Conservation (phyloP, 441 rosid species). For the Adansonia rubrostipa region DNA sequence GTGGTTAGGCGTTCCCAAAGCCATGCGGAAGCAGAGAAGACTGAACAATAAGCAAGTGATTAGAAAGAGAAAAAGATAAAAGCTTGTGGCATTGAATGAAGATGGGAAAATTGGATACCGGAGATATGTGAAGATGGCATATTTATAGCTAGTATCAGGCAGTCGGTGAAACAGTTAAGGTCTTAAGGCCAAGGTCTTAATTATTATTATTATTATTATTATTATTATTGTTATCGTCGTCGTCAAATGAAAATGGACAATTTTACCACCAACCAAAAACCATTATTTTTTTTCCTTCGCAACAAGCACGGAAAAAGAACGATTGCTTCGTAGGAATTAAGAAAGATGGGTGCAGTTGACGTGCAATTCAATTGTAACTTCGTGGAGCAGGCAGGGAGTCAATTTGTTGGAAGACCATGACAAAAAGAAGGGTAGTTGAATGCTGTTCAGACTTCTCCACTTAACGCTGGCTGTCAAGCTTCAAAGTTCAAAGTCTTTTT, state of each 20-base stretch:
- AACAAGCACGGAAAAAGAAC: not conserved
- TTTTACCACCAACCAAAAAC: not conserved
- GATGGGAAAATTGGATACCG: not conserved
- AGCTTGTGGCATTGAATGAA: not conserved
- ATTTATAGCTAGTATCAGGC: not conserved
- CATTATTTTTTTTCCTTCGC: not conserved
- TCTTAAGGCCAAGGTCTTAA: not conserved
- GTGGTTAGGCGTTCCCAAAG: slow-evolving; percentile 55
- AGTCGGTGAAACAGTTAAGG: not conserved
- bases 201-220: no score
- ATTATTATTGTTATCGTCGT: no score
- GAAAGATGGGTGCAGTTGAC: not conserved
- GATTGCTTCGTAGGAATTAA: no score
- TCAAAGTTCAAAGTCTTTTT: slow-evolving; percentile 20
- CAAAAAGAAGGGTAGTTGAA: not conserved
- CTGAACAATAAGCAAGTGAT: not conserved
- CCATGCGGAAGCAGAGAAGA: slow-evolving; percentile 30
- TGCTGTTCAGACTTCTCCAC: slow-evolving; percentile 9
- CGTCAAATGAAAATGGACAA: not conserved
- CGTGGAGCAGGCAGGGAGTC: not conserved
- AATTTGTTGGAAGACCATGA: not conserved
- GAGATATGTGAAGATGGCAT: not conserved
- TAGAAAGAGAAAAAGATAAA: not conserved
- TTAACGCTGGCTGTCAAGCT: slow-evolving; percentile 5
- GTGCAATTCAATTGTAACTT: not conserved